These are phyloP conservation scores for Xylariales sp. DNA, from an alignment of 2,329 filamentous ascomycete species.

Conservation along the genomic window DNA sequence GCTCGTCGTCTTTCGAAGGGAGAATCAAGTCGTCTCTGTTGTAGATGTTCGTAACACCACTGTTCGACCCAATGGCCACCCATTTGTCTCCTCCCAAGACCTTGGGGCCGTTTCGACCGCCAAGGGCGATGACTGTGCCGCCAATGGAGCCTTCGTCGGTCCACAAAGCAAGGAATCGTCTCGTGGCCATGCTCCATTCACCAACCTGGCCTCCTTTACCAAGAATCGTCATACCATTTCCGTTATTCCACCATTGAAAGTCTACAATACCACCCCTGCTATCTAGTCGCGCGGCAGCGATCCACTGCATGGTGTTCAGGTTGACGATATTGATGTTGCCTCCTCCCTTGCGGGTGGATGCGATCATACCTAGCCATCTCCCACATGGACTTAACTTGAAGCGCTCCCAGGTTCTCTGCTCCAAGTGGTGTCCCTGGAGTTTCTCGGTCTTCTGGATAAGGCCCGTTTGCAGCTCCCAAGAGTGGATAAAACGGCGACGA, in stretches of 20 bases:
- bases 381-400: constrained; percentile 88
- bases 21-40: constrained; percentile 65
- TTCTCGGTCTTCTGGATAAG: constrained; percentile 76
- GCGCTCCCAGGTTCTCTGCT: constrained; percentile 86
- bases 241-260: constrained; percentile 88
- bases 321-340: constrained; percentile 84
- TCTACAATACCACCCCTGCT: constrained; percentile 80
- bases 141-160: constrained; percentile 84
- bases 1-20: constrained; percentile 30
- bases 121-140: constrained; percentile 76
- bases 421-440: constrained; percentile 69
- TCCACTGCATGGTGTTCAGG: constrained; percentile 79
- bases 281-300: constrained; percentile 76
- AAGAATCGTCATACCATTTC: constrained; percentile 74
- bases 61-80: constrained; percentile 82
- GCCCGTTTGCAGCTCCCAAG: constrained; percentile 84
- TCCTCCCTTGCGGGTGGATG: constrained; percentile 77
- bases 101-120: constrained; percentile 59
- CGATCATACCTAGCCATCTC: constrained; percentile 77
- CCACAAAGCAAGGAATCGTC: constrained; percentile 76
- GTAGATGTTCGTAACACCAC: constrained; percentile 90
- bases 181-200: constrained; percentile 72
- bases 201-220: constrained; percentile 86
- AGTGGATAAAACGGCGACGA: constrained; percentile 86
- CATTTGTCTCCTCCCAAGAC: constrained; percentile 76